These are phyloP conservation scores for Tolypocladium guangdongense DNA, from an alignment of 2,329 filamentous ascomycete genomes.

Conservation along the genomic window DNA sequence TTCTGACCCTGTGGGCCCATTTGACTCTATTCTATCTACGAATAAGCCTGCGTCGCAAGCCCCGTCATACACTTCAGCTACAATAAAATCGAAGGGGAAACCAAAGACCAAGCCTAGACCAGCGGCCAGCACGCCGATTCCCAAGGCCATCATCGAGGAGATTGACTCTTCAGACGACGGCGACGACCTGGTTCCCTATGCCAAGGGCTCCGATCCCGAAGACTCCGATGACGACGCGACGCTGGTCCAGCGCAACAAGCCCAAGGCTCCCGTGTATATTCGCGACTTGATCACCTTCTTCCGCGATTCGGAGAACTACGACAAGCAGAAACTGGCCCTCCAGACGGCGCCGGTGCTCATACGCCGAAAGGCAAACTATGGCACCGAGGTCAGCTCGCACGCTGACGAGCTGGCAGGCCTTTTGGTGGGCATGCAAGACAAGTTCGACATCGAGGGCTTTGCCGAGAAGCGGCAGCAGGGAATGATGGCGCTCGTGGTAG, in stretches of 20 bases:
- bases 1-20: conserved; percentile 50
- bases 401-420: conserved; percentile 68
- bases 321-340: conserved; percentile 72
- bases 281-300: conserved; percentile 72
- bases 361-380: conserved; percentile 77
- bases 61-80: background rate
- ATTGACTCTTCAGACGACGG: conserved; percentile 48
- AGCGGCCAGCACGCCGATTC: conserved; percentile 16
- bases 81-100: conserved; percentile 4
- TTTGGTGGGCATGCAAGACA: conserved; percentile 73
- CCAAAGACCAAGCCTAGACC: conserved; percentile 13
- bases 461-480: conserved; percentile 64
- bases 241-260: conserved; percentile 71
- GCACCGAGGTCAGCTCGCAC: conserved; percentile 78
- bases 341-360: conserved; percentile 70
- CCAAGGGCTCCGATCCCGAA: conserved; percentile 78
- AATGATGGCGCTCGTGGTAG: conserved; percentile 71
- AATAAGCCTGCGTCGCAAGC: conserved; percentile 2
- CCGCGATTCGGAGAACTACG: conserved; percentile 71
- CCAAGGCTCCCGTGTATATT: conserved; percentile 79
- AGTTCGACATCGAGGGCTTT: conserved; percentile 72
- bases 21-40: conserved; percentile 35
- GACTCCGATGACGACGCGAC: conserved; percentile 93
- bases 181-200: conserved; percentile 64
- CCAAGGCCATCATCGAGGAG: conserved; percentile 51